These are phyloP conservation scores for Ogataea haglerorum DNA, from an alignment of 805 yeast species.

Conservation along the genomic window DNA sequence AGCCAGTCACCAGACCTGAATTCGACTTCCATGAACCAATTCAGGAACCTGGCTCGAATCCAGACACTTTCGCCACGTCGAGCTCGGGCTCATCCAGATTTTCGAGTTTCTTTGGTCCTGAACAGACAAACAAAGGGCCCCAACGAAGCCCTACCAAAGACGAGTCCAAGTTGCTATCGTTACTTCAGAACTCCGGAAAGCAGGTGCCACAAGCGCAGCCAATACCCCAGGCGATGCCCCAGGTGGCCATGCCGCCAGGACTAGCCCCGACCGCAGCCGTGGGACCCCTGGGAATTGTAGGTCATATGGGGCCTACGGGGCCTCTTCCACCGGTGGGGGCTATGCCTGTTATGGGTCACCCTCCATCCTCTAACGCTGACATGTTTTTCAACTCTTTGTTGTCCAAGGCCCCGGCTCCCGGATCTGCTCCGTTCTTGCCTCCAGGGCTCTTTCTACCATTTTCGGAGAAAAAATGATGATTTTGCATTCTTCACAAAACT, in stretches of 20 bases:
- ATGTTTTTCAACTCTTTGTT: constrained; percentile 47
- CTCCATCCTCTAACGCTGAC: constrained; percentile 27
- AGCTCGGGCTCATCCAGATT: constrained; percentile 22
- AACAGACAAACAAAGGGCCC: neutral
- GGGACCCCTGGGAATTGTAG: too few species aligned
- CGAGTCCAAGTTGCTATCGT: constrained; percentile 32
- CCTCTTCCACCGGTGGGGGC: constrained; percentile 3
- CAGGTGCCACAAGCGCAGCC: neutral
- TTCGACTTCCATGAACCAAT: too few species aligned
- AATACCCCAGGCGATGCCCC: neutral
- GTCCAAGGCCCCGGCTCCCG: constrained; percentile 28
- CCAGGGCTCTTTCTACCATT: constrained; percentile 9
- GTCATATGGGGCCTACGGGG: constrained; percentile 14
- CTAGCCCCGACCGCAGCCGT: constrained; percentile 6
- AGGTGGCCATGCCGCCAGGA: neutral
- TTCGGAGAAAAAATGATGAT: constrained; percentile 6
- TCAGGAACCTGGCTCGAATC: neutral
- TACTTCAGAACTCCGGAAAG: constrained; percentile 4
- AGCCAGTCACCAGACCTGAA: too few species aligned
- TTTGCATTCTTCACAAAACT: constrained; percentile 21
- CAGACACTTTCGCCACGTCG: constrained; percentile 5
- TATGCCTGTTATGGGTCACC: neutral
- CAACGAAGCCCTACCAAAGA: neutral
- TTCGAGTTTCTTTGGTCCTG: constrained; percentile 25
- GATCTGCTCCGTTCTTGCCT: constrained; percentile 9